Percentiles rank a stretch among this genome's conserved stretches.
phyloP scores from a whole-genome alignment of 2,329 filamentous ascomycete species.

The Cytospora piceae region DNA sequence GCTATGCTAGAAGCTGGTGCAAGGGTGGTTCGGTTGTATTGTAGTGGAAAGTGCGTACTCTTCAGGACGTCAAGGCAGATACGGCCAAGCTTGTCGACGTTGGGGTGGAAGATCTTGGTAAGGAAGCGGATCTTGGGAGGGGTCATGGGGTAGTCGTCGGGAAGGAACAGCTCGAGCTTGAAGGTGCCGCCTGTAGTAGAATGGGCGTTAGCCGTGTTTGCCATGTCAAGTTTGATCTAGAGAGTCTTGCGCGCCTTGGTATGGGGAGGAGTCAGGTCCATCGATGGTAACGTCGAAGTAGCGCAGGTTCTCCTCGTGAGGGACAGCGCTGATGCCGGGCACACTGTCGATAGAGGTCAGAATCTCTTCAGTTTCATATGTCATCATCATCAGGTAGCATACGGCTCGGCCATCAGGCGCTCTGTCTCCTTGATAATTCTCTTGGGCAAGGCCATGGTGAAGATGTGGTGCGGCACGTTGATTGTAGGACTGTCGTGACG shows the following conservation, averaged over 20 bases:
- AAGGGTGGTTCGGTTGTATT: conserved; percentile 6
- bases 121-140: conserved; percentile 98
- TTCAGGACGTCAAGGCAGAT: conserved; percentile 98
- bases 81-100: conserved; percentile 95
- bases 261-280: conserved; percentile 88
- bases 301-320: conserved; percentile 94
- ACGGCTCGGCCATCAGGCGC: conserved; percentile 95
- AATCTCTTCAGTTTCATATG: conserved; percentile 12
- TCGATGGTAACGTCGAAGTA: conserved; percentile 99
- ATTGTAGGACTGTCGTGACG: neutral
- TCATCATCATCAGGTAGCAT: conserved; percentile 43
- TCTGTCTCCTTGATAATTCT: conserved; percentile 99
- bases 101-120: conserved; percentile 99
- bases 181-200: conserved; percentile 72
- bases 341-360: conserved; percentile 63
- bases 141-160: conserved; percentile 99
- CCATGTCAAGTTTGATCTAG: too few relatives aligned
- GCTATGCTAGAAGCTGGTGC: neutral
- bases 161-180: conserved; percentile 95
- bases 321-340: conserved; percentile 91
- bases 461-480: neutral
- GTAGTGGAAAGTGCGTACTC: conserved; percentile 62
- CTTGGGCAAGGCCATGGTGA: conserved; percentile 79
- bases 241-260: conserved; percentile 70
- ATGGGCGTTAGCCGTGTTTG: conserved; percentile 9